These are phyloP conservation scores for Eragrostis curvula DNA, from an alignment of 176 grass and related monocot genomes.

Conservation along the genomic window DNA sequence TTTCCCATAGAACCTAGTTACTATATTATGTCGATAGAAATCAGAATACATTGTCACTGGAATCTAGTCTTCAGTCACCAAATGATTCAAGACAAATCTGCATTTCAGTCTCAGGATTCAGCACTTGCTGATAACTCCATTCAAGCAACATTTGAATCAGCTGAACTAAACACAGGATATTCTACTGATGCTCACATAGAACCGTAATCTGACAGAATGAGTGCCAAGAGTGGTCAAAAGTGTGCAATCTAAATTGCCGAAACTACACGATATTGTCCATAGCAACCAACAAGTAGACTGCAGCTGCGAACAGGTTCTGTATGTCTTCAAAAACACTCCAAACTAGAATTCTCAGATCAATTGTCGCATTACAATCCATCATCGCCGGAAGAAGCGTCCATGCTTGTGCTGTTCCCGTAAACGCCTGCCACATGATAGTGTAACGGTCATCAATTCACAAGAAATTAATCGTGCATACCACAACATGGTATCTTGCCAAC, in stretches of 20 bases:
- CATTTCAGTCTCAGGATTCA: neutral
- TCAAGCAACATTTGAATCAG: slow-evolving; percentile 15
- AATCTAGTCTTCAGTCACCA: neutral
- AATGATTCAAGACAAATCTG: neutral
- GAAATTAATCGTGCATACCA: slow-evolving; percentile 1
- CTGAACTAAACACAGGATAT: neutral
- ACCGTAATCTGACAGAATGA: neutral
- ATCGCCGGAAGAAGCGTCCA: slow-evolving; percentile 51
- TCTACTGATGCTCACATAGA: no score
- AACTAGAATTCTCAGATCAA: slow-evolving; percentile 24
- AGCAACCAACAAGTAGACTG: slow-evolving; percentile 1
- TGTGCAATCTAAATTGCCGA: slow-evolving; percentile 21
- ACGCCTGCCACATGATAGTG: slow-evolving; percentile 39
- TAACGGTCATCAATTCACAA: slow-evolving; percentile 21
- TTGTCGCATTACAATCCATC: slow-evolving; percentile 28
- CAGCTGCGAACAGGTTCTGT: neutral
- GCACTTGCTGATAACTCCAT: neutral
- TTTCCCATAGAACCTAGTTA: neutral
- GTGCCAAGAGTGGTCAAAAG: neutral
- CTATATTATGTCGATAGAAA: neutral
- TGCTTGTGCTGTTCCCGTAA: slow-evolving; percentile 49
- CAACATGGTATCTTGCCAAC: neutral
- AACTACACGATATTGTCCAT: slow-evolving; percentile 28
- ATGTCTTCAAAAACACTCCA: slow-evolving; percentile 11
- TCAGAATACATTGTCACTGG: neutral